Evolutionary conservation across 106 monocot genomes (phyloP), one percentile per base, ranked within the genome.

Genomic region (Dendrobium officinale): DNA sequence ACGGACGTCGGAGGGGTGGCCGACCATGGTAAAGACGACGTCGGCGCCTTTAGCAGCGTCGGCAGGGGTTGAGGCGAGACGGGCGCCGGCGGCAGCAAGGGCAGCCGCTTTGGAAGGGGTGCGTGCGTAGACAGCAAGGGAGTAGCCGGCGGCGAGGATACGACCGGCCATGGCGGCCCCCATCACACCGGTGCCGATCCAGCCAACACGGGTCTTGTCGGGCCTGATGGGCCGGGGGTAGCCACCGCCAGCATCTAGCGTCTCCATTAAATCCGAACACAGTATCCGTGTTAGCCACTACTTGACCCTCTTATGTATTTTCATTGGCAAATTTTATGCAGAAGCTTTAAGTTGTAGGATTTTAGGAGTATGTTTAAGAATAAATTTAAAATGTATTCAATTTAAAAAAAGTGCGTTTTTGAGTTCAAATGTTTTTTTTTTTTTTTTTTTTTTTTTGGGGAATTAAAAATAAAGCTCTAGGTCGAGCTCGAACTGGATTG

Each of bases 11-110:
- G 86, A 86, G 8, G 86, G 89, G 82, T 80, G 81, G 77, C 33
- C 17, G 11, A 89, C 68, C 81, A 86, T 86, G 70, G 81, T 79
- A 86, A 89, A 89, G 70, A 89, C 73, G 51, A 89, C 84, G 82
- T 86, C 76, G 79, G 81, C 61, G 77, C 70, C 67, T 55, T 27
- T 27, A 16, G 85, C 82, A 49, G 77, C 78, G 33, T 72, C 89
- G 49, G 79, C 75, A 33, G 89, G 82, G 73, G 82, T 77, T 64
- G 84, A 33, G 43, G 73, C 83, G 72, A 84, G 72, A 29, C 31
- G 19, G 66, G 88, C 88, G 61, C 85, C 88, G 40, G 66, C 48
- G 20, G 42, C 31, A 8, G 15, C 41, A 41, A 84, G 86, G n/a
- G 22, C 61, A 11, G 19, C 37, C 13, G 51, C 84, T 33, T 82